Evolutionary conservation across 2,329 filamentous ascomycete genomes (phyloP).

Genomic region (Fusarium udum): DNA sequence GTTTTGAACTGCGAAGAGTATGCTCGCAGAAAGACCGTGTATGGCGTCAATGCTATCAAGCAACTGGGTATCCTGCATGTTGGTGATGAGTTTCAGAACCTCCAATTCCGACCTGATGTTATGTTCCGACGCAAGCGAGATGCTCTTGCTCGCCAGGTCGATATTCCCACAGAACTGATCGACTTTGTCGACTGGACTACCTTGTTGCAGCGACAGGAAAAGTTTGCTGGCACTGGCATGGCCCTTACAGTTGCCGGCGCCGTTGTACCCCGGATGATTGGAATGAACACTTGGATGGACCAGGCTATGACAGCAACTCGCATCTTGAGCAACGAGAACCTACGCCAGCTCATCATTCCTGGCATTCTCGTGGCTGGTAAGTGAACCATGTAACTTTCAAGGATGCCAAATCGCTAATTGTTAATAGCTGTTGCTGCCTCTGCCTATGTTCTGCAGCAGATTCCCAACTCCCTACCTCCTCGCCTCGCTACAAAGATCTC

Average conservation of each 20-base stretch:
- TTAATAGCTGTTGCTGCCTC: constrained; percentile 74
- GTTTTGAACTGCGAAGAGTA: constrained; percentile 85
- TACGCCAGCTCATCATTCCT: constrained; percentile 83
- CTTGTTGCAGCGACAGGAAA: constrained; percentile 90
- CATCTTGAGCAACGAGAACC: constrained; percentile 81
- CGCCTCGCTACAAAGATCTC: constrained; percentile 88
- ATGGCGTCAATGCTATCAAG: constrained; percentile 87
- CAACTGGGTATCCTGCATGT: constrained; percentile 88
- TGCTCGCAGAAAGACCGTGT: constrained; percentile 79
- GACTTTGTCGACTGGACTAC: constrained; percentile 93
- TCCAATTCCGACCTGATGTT: constrained; percentile 88
- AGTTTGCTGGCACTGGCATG: constrained; percentile 93
- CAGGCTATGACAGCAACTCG: constrained; percentile 84
- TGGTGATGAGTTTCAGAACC: constrained; percentile 84
- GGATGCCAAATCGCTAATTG: constrained; percentile 6
- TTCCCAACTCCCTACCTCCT: constrained; percentile 87
- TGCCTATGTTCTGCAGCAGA: constrained; percentile 84
- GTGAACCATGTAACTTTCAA: constrained; percentile 42
- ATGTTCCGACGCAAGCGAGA: constrained; percentile 93
- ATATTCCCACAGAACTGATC: constrained; percentile 86
- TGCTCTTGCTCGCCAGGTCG: constrained; percentile 81
- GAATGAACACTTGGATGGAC: constrained; percentile 89
- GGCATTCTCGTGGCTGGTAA: constrained; percentile 81
- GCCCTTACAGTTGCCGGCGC: constrained; percentile 91
- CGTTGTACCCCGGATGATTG: constrained; percentile 81